Conservation (phyloP, 495 filamentous ascomycete genomes). For the Annulohypoxylon bovei region DNA sequence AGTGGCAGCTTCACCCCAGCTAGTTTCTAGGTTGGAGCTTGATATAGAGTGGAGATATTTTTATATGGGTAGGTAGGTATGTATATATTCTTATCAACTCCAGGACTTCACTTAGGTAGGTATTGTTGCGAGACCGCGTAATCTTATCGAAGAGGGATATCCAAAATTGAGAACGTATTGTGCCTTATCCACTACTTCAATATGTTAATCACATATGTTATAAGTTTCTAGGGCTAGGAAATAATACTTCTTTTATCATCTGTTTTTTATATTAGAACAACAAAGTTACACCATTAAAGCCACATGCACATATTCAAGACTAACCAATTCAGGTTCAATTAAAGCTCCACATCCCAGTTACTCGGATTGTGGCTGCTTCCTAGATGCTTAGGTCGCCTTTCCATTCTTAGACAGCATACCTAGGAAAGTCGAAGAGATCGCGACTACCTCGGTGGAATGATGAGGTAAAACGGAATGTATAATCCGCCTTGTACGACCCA, state of each 20-base stretch:
- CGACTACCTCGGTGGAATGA: conserved; percentile 32
- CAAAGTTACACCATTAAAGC: too few species aligned
- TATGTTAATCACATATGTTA: too few species aligned
- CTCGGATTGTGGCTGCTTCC: neutral
- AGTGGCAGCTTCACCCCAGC: neutral
- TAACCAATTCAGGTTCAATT: neutral
- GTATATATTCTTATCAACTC: neutral
- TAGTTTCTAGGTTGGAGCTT: neutral
- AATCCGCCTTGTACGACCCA: conserved; percentile 34
- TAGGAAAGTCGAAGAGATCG: neutral
- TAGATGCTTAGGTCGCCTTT: too few species aligned
- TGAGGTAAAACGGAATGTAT: conserved; percentile 35
- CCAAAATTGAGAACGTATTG: neutral
- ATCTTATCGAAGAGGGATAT: too few species aligned
- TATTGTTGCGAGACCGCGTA: too few species aligned
- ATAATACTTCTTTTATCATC: too few species aligned
- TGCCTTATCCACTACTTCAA: neutral
- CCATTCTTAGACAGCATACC: neutral
- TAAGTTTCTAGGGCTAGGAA: too few species aligned
- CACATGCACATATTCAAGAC: too few species aligned
- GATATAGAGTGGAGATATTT: too few species aligned
- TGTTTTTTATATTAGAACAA: too few species aligned
- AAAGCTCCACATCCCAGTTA: neutral
- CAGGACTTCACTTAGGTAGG: too few species aligned
- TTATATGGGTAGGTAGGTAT: too few species aligned